A percentile compares a stretch with the other conserved stretches of the same genome.
Evolutionary conservation across 78 protist genomes (phyloP).

Genomic region (Polysphondylium violaceum): DNA sequence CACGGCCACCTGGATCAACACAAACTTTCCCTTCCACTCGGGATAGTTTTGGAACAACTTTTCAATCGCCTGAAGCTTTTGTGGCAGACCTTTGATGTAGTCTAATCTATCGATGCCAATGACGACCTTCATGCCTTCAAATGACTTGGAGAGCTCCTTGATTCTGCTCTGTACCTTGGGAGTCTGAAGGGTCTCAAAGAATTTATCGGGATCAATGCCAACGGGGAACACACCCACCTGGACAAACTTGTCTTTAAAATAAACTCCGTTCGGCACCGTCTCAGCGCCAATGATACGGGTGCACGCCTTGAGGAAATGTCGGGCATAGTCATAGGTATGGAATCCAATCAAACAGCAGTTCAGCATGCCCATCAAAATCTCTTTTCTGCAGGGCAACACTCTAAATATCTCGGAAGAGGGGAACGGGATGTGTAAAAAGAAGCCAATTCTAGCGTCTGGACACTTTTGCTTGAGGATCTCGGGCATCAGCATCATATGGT

Average conservation of each 20-base stretch:
- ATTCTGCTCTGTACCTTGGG: conserved; percentile 39
- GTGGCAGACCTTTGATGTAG: conserved; percentile 93
- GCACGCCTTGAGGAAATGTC: conserved; percentile 90
- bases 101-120: conserved; percentile 94
- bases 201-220: conserved; percentile 87
- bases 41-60: conserved; percentile 83
- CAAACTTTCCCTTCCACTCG: conserved; percentile 69
- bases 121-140: conserved; percentile 71
- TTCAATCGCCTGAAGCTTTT: conserved; percentile 89
- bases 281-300: conserved; percentile 87
- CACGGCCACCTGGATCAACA: conserved; percentile 91
- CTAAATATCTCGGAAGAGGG: conserved; percentile 94
- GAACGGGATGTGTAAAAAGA: conserved; percentile 95
- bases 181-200: conserved; percentile 26
- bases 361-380: conserved; percentile 86
- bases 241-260: conserved; percentile 41
- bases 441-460: conserved; percentile 87
- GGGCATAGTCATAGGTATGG: conserved; percentile 90
- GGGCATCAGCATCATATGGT: conserved; percentile 94
- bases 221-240: conserved; percentile 89
- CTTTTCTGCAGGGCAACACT: conserved; percentile 88
- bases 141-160: conserved; percentile 41
- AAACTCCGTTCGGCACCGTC: conserved; percentile 65
- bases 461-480: conserved; percentile 58
- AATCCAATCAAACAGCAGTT: conserved; percentile 89